Conservation (phyloP, 768 basidiomycete genomes). For the Clitopilus passeckerianus region DNA sequence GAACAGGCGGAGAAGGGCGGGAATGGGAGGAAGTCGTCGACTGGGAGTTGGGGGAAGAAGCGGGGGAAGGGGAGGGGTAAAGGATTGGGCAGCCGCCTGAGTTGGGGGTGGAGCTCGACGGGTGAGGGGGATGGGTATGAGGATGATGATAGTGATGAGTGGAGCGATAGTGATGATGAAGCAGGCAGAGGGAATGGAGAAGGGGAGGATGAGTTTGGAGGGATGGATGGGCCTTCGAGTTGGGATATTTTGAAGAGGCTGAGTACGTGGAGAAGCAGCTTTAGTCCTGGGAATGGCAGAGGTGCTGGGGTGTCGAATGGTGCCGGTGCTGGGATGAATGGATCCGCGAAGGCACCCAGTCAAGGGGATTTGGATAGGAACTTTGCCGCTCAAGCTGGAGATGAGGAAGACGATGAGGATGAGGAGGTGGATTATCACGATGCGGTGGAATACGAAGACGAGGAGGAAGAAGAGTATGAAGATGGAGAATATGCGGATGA, state of each 20-base stretch:
- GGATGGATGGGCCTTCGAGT: conserved; percentile 29
- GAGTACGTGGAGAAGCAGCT: not conserved
- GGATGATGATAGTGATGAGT: conserved; percentile 5
- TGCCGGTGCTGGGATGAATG: conserved; percentile 18
- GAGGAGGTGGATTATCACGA: conserved; percentile 13
- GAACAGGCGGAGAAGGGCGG: conserved; percentile 6
- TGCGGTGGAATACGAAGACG: conserved; percentile 1
- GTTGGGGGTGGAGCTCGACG: conserved; percentile 3
- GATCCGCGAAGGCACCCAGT: conserved; percentile 25
- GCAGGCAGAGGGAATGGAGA: conserved; percentile 10
- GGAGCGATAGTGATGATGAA: not conserved
- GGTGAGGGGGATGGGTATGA: conserved; percentile 5
- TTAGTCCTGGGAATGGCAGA: conserved; percentile 18
- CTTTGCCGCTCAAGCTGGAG: conserved; percentile 24
- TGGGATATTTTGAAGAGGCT: not conserved
- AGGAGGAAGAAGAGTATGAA: conserved; percentile 14
- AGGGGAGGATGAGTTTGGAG: conserved; percentile 20
- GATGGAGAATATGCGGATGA: too few species aligned
- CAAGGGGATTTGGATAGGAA: conserved; percentile 43
- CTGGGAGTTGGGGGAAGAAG: conserved; percentile 15
- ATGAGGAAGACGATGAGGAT: conserved; percentile 25
- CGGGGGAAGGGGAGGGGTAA: conserved; percentile 21
- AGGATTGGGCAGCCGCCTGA: conserved; percentile 11
- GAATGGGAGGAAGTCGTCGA: conserved; percentile 18
- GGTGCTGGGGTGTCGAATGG: conserved; percentile 8